Percentiles rank a stretch among this genome's conserved stretches.
These are phyloP conservation scores for Exserohilum rostratum DNA, from an alignment of 2,329 filamentous ascomycete species.

Conservation along the genomic window DNA sequence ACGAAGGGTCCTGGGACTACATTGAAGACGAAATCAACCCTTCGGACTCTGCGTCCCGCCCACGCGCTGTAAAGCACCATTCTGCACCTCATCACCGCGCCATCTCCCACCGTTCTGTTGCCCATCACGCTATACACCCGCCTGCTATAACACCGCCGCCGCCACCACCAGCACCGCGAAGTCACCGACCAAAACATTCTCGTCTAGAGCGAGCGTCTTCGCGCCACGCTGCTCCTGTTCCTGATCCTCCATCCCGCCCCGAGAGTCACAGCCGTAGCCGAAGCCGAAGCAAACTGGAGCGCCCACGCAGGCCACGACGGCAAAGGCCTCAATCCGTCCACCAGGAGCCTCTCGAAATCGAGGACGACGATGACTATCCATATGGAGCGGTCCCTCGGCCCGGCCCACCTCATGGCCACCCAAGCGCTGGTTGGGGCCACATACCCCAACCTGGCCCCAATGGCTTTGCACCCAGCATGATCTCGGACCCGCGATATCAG, in stretches of 20 bases:
- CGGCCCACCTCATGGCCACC: conserved; percentile 43
- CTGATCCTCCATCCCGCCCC: conserved; percentile 42
- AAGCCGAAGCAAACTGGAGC: conserved; percentile 42
- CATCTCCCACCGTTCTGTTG: conserved; percentile 30
- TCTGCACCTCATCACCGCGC: conserved; percentile 31
- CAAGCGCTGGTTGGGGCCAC: conserved; percentile 46
- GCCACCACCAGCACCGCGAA: conserved; percentile 28
- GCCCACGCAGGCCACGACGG: conserved; percentile 37
- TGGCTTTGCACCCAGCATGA: conserved; percentile 47
- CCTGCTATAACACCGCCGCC: conserved; percentile 17
- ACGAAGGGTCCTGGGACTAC: conserved; percentile 39
- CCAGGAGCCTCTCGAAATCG: conserved; percentile 53
- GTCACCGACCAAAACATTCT: conserved; percentile 47
- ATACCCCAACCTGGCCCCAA: conserved; percentile 42
- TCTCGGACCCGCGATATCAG: conserved; percentile 43
- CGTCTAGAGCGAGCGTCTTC: conserved; percentile 47
- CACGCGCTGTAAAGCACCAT: conserved; percentile 34
- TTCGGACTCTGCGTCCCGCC: conserved; percentile 57
- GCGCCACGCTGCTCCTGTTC: conserved; percentile 40
- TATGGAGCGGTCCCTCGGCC: conserved; percentile 38
- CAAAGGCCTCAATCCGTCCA: conserved; percentile 45
- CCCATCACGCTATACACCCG: conserved; percentile 35
- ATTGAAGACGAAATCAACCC: conserved; percentile 53
- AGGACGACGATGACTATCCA: conserved; percentile 54
- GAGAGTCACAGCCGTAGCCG: conserved; percentile 41